Evolutionary conservation across 345 rosid genomes (phyloP), one percentile per base, ranked within the genome.

Genomic region (Lenwebbia sp.): DNA sequence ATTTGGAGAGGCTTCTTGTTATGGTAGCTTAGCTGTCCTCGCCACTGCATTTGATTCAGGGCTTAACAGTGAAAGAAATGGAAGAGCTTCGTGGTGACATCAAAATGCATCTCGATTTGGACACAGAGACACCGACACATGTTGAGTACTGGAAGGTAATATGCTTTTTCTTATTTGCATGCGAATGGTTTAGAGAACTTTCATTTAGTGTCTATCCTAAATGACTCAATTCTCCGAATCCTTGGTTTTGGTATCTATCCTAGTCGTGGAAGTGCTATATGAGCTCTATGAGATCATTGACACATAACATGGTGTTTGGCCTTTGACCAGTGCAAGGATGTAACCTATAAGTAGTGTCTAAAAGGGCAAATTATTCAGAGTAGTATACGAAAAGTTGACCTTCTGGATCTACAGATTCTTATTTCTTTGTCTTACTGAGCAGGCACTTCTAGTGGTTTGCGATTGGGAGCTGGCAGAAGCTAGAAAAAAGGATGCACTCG

Each of bases 391-490:
- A 70, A 33, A 33, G 13, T 33, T 70, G 47, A 33, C 25, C 44
- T 33, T 33, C 47, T 51, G 8, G 84, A 21, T 82, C 22, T 47
- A 60, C 14, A 25, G 54, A 22, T 65, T 23, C 51, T 54, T 81
- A 55, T 40, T 41, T 40, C 56, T 55, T 25, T 40, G 6, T 55
- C 40, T n/a, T 85, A 82, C 62, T 81, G 25, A 13, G 53, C 89
- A 95, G 99, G 98, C 99, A 28, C 98, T 97, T 85, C 89, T 95
- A 90, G 94, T 95, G 88, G 96, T 96, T 76, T 94, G 96, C 54
- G 95, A 94, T 82, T 97, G 99, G 99, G 99, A 96, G 90, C 93
- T 97, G 82, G 95, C 98, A 88, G 99, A 97, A 90, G 96, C 96
- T 78, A 92, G 92, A 85, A 96, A 92, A 89, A 94, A 94, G 88